Conservation (phyloP, 805 yeast species). For the Brettanomyces naardenensis region DNA sequence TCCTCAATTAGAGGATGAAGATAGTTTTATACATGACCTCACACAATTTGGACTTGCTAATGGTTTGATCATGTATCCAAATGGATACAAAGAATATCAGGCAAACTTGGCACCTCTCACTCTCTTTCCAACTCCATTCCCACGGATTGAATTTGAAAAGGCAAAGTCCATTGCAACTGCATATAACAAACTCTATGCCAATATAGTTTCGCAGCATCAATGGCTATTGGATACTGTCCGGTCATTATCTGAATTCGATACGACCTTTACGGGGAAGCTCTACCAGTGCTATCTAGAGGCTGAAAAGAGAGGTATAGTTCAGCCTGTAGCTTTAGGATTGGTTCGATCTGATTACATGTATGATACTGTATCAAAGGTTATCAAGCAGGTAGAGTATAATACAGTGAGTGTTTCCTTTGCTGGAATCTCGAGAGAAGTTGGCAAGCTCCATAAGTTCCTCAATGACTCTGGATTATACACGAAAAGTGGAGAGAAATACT, state of each 20-base stretch:
- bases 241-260: conserved; percentile 51
- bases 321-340: conserved; percentile 69
- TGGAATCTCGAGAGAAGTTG: conserved; percentile 76
- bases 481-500: conserved; percentile 33
- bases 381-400: conserved; percentile 94
- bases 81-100: conserved; percentile 35
- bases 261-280: conserved; percentile 75
- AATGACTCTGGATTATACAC: conserved; percentile 51
- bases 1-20: not conserved
- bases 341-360: conserved; percentile 88
- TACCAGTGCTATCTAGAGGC: conserved; percentile 53
- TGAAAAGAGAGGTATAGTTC: conserved; percentile 40
- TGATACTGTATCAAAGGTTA: conserved; percentile 39
- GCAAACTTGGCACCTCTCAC: conserved; percentile 82
- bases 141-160: conserved; percentile 52
- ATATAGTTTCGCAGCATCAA: conserved; percentile 45
- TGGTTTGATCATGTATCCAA: conserved; percentile 80
- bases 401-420: conserved; percentile 95
- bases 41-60: conserved; percentile 73
- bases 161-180: conserved; percentile 59
- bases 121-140: conserved; percentile 83
- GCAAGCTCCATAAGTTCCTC: conserved; percentile 62
- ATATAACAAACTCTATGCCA: conserved; percentile 71
- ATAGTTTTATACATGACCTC: conserved; percentile 20
- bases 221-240: conserved; percentile 58